A percentile compares a stretch with the other conserved stretches of the same genome.
Conservation (phyloP, 2,329 filamentous ascomycete genomes). For the Emmonsiellopsis sp. region DNA sequence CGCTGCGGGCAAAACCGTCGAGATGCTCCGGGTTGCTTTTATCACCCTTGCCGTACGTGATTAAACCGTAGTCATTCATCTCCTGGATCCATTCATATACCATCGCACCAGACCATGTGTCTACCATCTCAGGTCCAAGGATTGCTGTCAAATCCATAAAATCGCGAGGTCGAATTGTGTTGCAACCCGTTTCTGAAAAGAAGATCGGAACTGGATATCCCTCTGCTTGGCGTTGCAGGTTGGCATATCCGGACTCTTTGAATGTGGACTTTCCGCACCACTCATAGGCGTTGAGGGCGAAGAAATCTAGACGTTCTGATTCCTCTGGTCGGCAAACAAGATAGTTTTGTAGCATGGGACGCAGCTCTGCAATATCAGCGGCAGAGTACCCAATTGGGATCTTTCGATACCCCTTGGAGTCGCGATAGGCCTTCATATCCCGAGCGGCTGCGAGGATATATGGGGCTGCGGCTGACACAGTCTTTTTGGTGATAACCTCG, state of each 20-base stretch:
- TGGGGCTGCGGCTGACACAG: slow-evolving; percentile 58
- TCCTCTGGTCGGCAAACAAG: slow-evolving; percentile 66
- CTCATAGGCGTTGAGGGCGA: slow-evolving; percentile 76
- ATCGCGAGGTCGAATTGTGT: slow-evolving; percentile 37
- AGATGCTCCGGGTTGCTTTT: slow-evolving; percentile 47
- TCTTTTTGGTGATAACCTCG: slow-evolving; percentile 55
- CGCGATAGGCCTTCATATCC: slow-evolving; percentile 74
- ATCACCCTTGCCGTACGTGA: slow-evolving; percentile 61
- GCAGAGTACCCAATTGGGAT: slow-evolving; percentile 84
- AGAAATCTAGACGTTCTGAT: slow-evolving; percentile 68
- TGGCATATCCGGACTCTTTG: slow-evolving; percentile 57
- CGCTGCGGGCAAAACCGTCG: slow-evolving; percentile 61
- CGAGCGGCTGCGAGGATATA: slow-evolving; percentile 74
- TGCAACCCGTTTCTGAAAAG: slow-evolving; percentile 85
- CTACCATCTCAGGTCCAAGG: slow-evolving; percentile 63
- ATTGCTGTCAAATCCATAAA: slow-evolving; percentile 63
- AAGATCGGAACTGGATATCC: slow-evolving; percentile 76
- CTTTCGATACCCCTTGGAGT: slow-evolving; percentile 64
- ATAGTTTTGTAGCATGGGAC: slow-evolving; percentile 61
- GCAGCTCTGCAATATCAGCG: slow-evolving; percentile 66
- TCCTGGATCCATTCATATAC: slow-evolving; percentile 89
- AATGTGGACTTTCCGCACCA: slow-evolving; percentile 58
- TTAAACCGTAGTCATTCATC: slow-evolving; percentile 70
- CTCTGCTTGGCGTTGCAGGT: slow-evolving; percentile 57
- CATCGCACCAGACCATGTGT: slow-evolving; percentile 65